phyloP scores from a whole-genome alignment of 305 asterid species.

The Solanum hybrid region DNA sequence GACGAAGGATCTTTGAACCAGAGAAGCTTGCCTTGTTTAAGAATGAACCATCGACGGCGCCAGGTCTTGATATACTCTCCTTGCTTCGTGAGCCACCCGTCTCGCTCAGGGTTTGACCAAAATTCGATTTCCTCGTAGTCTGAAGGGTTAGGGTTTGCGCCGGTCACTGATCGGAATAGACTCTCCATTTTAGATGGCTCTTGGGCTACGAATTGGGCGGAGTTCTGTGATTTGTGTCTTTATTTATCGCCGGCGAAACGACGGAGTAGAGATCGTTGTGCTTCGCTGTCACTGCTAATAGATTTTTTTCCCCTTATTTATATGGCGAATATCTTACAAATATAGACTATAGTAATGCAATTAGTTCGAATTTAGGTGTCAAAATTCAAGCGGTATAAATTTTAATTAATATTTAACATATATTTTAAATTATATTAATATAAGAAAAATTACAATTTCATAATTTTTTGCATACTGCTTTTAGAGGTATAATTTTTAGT shows the following conservation, averaged over 20 bases:
- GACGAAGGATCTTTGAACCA: slow-evolving; percentile 82
- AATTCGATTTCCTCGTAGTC: slow-evolving; percentile 59
- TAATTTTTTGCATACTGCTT: background rate
- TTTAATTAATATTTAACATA: background rate
- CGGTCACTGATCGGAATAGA: slow-evolving; percentile 62
- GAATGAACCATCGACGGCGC: slow-evolving; percentile 97
- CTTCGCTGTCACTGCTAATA: background rate
- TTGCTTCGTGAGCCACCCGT: slow-evolving; percentile 76
- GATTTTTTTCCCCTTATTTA: background rate
- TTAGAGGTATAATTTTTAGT: background rate
- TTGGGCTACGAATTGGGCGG: background rate
- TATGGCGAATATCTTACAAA: background rate
- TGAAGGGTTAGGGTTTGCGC: slow-evolving; percentile 32
- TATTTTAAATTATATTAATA: no score
- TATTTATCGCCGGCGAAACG: background rate
- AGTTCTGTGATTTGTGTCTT: background rate
- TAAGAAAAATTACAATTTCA: no score
- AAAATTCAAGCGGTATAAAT: background rate
- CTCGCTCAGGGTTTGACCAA: slow-evolving; percentile 74
- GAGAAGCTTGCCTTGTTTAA: slow-evolving; percentile 77
- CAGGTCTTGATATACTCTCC: slow-evolving; percentile 80
- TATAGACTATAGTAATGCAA: background rate
- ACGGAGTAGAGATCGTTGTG: background rate
- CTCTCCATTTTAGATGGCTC: slow-evolving; percentile 27
- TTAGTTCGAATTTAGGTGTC: background rate